phyloP scores from a whole-genome alignment of 225 moss, liverwort and hornwort species.

The Antitrichia curtipendula region DNA sequence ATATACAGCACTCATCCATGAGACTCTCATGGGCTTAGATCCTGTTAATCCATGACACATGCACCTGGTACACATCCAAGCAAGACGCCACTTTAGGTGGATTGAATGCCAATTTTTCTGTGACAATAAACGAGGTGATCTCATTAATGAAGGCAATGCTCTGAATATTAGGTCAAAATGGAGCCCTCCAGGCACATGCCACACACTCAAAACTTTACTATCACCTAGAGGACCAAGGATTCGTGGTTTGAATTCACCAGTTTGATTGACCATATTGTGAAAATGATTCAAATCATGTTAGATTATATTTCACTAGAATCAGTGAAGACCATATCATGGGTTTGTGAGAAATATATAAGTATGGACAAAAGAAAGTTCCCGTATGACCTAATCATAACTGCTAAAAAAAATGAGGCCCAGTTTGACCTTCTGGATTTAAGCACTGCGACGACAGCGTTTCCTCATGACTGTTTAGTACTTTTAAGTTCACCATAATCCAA shows the following conservation, averaged over 20 bases:
- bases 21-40: conserved; percentile 14
- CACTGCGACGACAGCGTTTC: neutral
- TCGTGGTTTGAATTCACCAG: neutral
- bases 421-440: neutral
- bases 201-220: neutral
- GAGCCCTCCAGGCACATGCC: neutral
- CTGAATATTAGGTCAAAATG: neutral
- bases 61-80: conserved; percentile 15
- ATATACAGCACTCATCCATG: conserved; percentile 9
- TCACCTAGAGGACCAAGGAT: too few species aligned
- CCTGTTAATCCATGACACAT: conserved; percentile 16
- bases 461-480: neutral
- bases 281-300: neutral
- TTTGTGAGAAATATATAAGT: neutral
- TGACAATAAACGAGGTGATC: neutral
- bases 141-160: neutral
- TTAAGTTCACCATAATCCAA: neutral
- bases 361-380: neutral
- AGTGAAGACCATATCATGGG: neutral
- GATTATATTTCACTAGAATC: neutral
- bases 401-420: neutral
- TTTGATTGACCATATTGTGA: neutral
- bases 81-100: neutral
- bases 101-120: neutral
- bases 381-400: neutral